A percentile compares a stretch with the other conserved stretches of the same genome.
Evolutionary conservation across 768 basidiomycete species (phyloP).

Genomic region (Tylopilus vinaceipallidus): DNA sequence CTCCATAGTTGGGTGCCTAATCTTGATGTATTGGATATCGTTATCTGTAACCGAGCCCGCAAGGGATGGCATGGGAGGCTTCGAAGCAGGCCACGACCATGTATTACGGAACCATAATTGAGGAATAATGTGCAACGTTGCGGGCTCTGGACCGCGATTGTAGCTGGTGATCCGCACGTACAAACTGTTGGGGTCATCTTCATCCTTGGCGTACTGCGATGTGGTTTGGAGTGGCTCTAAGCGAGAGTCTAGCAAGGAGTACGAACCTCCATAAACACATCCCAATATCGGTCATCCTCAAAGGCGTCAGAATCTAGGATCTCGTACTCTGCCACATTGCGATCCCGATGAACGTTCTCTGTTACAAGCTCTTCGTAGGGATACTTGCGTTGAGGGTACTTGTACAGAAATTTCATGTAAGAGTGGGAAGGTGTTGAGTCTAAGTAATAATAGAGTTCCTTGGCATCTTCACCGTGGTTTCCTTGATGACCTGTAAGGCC

Average conservation of each 20-base stretch:
- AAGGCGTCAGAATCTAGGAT: conserved; percentile 90
- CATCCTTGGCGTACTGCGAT: conserved; percentile 92
- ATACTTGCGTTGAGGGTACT: conserved; percentile 90
- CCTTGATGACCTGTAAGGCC: conserved; percentile 97
- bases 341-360: conserved; percentile 78
- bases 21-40: conserved; percentile 61
- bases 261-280: conserved; percentile 93
- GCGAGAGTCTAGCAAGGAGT: conserved; percentile 4
- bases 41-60: conserved; percentile 47
- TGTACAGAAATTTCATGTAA: conserved; percentile 99
- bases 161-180: conserved; percentile 95
- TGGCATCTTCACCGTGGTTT: conserved; percentile 99
- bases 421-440: conserved; percentile 99
- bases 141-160: conserved; percentile 94
- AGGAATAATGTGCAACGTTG: conserved; percentile 91
- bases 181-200: conserved; percentile 81
- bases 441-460: conserved; percentile 97
- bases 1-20: conserved; percentile 71
- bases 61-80: conserved; percentile 64
- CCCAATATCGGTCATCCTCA: conserved; percentile 95
- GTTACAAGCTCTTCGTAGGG: conserved; percentile 92
- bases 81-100: conserved; percentile 88
- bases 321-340: conserved; percentile 90
- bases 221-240: conserved; percentile 1
- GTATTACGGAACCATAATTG: conserved; percentile 98